Evolutionary conservation across 768 basidiomycete genomes (phyloP).

Genomic region (Phanerodontia chrysosporium): DNA sequence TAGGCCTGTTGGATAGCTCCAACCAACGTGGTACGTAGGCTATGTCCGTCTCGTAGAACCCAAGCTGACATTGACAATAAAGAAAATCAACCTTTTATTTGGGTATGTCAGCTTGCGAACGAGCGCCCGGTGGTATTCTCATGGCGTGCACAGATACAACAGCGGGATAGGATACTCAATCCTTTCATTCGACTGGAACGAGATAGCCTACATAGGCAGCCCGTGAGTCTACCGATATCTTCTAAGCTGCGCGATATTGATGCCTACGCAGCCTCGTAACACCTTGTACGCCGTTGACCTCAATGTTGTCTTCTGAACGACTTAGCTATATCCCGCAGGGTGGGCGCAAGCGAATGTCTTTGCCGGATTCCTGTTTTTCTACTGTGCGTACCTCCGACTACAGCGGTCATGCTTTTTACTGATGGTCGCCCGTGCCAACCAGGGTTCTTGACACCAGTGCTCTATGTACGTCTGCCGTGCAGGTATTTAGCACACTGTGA

Average conservation of each 20-base stretch:
- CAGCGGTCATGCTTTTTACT: neutral
- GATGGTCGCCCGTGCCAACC: constrained; percentile 19
- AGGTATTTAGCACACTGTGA: constrained; percentile 23
- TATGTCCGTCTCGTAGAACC: neutral
- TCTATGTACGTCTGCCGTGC: constrained; percentile 34
- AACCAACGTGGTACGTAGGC: constrained; percentile 43
- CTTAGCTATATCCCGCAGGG: constrained; percentile 46
- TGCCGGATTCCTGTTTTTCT: constrained; percentile 41
- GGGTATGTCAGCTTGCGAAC: constrained; percentile 30
- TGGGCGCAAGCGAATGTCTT: constrained; percentile 71
- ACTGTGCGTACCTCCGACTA: constrained; percentile 26
- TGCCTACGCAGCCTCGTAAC: constrained; percentile 31
- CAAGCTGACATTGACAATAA: neutral
- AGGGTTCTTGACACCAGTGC: constrained; percentile 37
- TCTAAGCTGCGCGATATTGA: no score
- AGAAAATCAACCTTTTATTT: constrained; percentile 58
- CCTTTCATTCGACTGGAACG: constrained; percentile 75
- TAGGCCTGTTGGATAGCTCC: constrained; percentile 67
- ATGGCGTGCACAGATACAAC: constrained; percentile 21
- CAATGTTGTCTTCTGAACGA: no score
- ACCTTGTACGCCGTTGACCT: constrained; percentile 40
- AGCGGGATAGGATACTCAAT: constrained; percentile 48
- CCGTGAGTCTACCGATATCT: constrained; percentile 53
- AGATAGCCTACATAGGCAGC: constrained; percentile 67
- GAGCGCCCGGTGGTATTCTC: neutral